phyloP scores from a whole-genome alignment of 495 filamentous ascomycete genomes.

The Penicillium macrosclerotiorum region DNA sequence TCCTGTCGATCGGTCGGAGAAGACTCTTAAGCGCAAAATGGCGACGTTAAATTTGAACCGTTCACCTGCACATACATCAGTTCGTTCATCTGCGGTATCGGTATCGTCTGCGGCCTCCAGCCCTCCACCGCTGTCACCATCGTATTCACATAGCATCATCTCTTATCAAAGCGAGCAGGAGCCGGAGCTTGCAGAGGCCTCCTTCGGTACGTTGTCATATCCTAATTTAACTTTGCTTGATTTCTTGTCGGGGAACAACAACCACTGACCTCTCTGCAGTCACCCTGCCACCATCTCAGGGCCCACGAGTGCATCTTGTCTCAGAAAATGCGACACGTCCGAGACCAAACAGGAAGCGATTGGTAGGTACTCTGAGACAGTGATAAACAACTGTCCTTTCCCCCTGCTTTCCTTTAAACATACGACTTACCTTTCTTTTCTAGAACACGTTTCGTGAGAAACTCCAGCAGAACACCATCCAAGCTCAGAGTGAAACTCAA shows the following conservation, averaged over 20 bases:
- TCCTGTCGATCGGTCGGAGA: constrained; percentile 26
- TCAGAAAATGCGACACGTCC: constrained; percentile 21
- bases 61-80: constrained; percentile 14
- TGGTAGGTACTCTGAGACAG: constrained; percentile 27
- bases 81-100: constrained; percentile 25
- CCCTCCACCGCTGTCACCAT: constrained; percentile 44
- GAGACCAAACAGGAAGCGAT: constrained; percentile 29
- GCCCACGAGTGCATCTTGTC: constrained; percentile 25
- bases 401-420: constrained; percentile 4
- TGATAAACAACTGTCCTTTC: constrained; percentile 7
- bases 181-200: constrained; percentile 26
- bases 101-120: constrained; percentile 37
- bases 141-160: constrained; percentile 39
- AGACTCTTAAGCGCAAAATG: constrained; percentile 37
- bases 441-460: constrained; percentile 46
- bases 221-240: constrained; percentile 1
- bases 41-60: constrained; percentile 35
- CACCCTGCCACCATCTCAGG: constrained; percentile 9
- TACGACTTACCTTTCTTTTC: constrained; percentile 5
- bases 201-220: constrained; percentile 18
- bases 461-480: constrained; percentile 27
- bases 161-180: constrained; percentile 35
- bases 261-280: constrained; percentile 20
- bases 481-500: constrained; percentile 17
- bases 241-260: background rate